Base-by-base conservation (phyloP, 176 grass and related monocot species). In the Poa annua region DNA sequence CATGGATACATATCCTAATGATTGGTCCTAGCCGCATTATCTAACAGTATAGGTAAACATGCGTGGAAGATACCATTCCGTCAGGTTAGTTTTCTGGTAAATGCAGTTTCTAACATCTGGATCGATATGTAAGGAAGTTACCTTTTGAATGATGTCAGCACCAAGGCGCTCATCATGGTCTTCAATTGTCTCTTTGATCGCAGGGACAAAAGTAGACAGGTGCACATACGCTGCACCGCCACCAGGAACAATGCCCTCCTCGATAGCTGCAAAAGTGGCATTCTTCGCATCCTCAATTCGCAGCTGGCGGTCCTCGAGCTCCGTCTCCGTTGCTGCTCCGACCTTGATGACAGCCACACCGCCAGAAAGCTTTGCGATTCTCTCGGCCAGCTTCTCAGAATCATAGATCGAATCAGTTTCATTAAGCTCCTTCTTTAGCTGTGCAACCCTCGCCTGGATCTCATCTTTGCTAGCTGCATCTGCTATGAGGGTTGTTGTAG, bases 281-380 rank as follows among this genome's bases (percentile, higher is more conserved):
- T 90, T 89, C 65, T 89, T 90, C 3, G 88, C 91, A 56, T 90
- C 91, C 81, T 92, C 91, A 11, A 92, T 79, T 21, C 88, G 69
- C 19, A 89, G 88, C 65, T 90, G 85, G 24, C 84, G 87, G 66
- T 92, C 91, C 65, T 92, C 85, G 1, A 92, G 91, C 68, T 92
- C 91, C 26, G 81, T 87, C 77, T 93, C 88, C 1, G 88, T 93
- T 67, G 88, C 66, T 22, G 91, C 91, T 76, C 91, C 91, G 75
- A 90, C 91, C 85, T 93, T 93, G 48, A 93, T 90, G 64, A 90
- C 88, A 42, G 88, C 91, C 63, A 93, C 91, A 85, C 91, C 91
- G 80, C 88, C 81, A 70, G 91, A 84, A 45, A 93, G 91, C 67
- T 93, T 93, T 13, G 85, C 88, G 17, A 93, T 85, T 26, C 88